Conservation (phyloP, 257 asterid genomes). For the Solanum gandarillasii region DNA sequence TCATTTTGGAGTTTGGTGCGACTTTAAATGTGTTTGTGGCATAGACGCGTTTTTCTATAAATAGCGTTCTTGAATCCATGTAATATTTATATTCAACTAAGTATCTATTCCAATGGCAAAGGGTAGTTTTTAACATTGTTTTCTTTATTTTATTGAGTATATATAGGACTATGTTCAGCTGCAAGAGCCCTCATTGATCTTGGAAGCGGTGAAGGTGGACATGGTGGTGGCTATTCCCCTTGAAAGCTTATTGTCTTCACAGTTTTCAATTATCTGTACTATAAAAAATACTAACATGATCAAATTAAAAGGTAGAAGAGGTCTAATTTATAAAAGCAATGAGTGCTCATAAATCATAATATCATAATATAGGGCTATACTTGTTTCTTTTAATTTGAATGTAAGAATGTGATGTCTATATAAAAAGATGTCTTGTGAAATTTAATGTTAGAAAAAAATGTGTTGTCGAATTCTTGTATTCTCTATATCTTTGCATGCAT, state of each 20-base stretch:
- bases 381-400: background rate
- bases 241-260: background rate
- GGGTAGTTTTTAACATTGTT: slow-evolving; percentile 1
- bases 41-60: slow-evolving; percentile 40
- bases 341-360: background rate
- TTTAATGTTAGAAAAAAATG: background rate
- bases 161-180: slow-evolving; percentile 33
- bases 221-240: slow-evolving; percentile 30
- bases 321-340: background rate
- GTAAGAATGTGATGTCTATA: background rate
- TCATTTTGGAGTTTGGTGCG: background rate
- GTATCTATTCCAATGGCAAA: slow-evolving; percentile 18
- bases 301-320: background rate
- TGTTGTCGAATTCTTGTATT: background rate
- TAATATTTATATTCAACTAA: background rate
- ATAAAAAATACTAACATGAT: background rate
- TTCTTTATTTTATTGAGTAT: slow-evolving; percentile 33
- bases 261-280: background rate
- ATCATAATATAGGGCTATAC: background rate
- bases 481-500: slow-evolving; percentile 7
- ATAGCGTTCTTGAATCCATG: slow-evolving; percentile 20
- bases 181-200: slow-evolving; percentile 42
- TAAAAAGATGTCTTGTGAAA: background rate
- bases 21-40: slow-evolving; percentile 6
- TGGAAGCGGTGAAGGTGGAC: no score